Base-by-base conservation (phyloP, 495 filamentous ascomycete species). In the Gamarada debralockiae region DNA sequence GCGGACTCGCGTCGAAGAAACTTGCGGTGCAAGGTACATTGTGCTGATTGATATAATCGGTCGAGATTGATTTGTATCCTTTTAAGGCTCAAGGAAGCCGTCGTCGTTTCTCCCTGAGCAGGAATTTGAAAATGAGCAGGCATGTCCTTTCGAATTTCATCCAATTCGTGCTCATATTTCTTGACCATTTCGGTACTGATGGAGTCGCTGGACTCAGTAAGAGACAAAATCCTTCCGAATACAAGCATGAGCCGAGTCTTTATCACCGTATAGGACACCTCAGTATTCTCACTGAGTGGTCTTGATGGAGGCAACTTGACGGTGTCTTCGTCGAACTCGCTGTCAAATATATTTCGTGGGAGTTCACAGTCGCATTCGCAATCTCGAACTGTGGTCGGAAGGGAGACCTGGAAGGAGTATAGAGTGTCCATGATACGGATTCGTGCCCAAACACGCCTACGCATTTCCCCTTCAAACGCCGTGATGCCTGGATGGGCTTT, bases 181-280 rank as follows among this genome's bases (percentile, higher is more conserved):
- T 12, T 13, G n/a, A 50, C 34, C 23, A 2, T 20, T 2, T 38
- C 31, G n/a, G 6, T 9, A 37, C 1, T 37, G n/a, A 20, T 17
- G 12, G 1, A 6, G 18, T 39, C 47, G 9, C 34, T 17, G 21
- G 15, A 21, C 9, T 50, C 22, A 22, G 24, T 23, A 20, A 45
- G 12, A 14, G 10, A 8, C 12, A 64, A 69, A 18, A 76, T 70
- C 8, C 64, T 51, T 18, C 67, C 65, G 36, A 73, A 70, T 1
- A 67, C 60, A 2, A 56, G 49, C 14, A 62, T 53, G 5, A 81
- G 56, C 13, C 46, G 55, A 15, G 66, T 57, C 52, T 81, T 82
- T 45, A 67, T 67, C n/a, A 76, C 63, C 4, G 70, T 65, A 51
- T 79, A 81, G 5, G 72, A 70, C 40, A 79, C 65, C 0, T 64